Conservation (phyloP, 352 stramenopile species). For the Globisporangium mamillatum region DNA sequence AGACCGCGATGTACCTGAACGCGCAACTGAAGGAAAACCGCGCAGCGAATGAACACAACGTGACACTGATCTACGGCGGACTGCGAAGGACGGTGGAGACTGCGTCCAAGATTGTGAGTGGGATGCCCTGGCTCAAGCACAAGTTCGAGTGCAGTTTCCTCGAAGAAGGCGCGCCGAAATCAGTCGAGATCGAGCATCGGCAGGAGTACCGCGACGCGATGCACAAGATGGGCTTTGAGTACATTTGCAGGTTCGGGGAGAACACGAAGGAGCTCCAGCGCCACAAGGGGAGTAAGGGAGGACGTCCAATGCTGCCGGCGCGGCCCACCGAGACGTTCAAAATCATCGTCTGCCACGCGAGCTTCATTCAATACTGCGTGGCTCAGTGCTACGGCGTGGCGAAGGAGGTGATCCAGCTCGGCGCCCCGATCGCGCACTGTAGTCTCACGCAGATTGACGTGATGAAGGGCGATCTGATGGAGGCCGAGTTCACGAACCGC, state of each 20-base stretch:
- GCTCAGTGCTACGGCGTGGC: constrained; percentile 58
- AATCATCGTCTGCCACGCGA: constrained; percentile 73
- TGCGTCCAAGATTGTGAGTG: constrained; percentile 44
- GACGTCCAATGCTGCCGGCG: constrained; percentile 6
- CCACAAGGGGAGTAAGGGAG: constrained; percentile 2
- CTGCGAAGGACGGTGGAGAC: constrained; percentile 71
- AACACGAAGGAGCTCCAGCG: constrained; percentile 14
- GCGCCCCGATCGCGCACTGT: constrained; percentile 69
- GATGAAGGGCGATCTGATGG: constrained; percentile 41
- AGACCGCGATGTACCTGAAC: constrained; percentile 47
- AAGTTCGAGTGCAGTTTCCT: constrained; percentile 71
- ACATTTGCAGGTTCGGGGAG: constrained; percentile 57
- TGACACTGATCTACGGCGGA: constrained; percentile 66
- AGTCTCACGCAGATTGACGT: constrained; percentile 73
- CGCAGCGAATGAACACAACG: constrained; percentile 30
- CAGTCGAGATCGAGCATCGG: constrained; percentile 49
- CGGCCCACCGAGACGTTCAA: constrained; percentile 54
- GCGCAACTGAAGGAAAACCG: constrained; percentile 36
- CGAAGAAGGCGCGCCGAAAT: constrained; percentile 63
- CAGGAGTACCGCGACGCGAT: constrained; percentile 73
- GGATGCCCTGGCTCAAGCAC: constrained; percentile 64
- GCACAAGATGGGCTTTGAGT: constrained; percentile 75
- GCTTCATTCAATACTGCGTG: constrained; percentile 77
- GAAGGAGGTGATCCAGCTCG: constrained; percentile 77
- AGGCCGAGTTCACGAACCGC: constrained; percentile 55